Evolutionary conservation across 2,329 filamentous ascomycete species (phyloP).

Genomic region (Ilyonectria mors-panacis): DNA sequence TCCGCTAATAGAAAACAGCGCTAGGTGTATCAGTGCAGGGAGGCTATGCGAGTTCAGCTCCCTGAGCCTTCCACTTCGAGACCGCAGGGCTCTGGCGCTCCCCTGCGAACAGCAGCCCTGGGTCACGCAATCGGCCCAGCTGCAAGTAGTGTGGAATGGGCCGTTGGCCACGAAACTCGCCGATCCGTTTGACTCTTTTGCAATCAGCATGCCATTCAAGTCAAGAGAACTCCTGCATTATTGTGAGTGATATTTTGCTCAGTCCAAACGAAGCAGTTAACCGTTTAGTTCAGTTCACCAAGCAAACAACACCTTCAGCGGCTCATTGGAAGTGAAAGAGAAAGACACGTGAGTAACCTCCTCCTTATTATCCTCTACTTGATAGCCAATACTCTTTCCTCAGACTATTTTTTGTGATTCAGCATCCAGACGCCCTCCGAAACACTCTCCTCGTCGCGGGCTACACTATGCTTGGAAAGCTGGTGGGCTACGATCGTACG

Average conservation of each 20-base stretch:
- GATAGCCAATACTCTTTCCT: not conserved
- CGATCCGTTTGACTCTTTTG: constrained; percentile 40
- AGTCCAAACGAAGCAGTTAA: not conserved
- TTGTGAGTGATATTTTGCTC: constrained; percentile 28
- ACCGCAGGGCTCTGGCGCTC: constrained; percentile 36
- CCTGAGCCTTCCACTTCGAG: constrained; percentile 40
- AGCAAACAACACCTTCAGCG: constrained; percentile 23
- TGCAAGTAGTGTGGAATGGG: not conserved
- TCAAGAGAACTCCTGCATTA: constrained; percentile 45
- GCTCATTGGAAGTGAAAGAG: constrained; percentile 17
- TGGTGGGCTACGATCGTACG: constrained; percentile 34
- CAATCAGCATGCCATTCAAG: constrained; percentile 42
- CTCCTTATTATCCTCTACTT: no score
- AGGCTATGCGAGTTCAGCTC: constrained; percentile 37
- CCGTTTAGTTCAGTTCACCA: constrained; percentile 31
- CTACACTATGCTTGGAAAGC: constrained; percentile 44
- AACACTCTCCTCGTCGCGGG: constrained; percentile 41
- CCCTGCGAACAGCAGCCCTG: constrained; percentile 45
- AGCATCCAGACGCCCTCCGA: constrained; percentile 39
- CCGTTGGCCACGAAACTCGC: constrained; percentile 22
- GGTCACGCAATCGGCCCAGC: constrained; percentile 10
- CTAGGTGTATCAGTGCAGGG: constrained; percentile 29
- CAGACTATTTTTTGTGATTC: constrained; percentile 35
- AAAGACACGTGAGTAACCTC: constrained; percentile 29
- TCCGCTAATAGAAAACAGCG: constrained; percentile 25